Conservation (phyloP, 2,329 filamentous ascomycete genomes). For the Apiospora saccharicola region DNA sequence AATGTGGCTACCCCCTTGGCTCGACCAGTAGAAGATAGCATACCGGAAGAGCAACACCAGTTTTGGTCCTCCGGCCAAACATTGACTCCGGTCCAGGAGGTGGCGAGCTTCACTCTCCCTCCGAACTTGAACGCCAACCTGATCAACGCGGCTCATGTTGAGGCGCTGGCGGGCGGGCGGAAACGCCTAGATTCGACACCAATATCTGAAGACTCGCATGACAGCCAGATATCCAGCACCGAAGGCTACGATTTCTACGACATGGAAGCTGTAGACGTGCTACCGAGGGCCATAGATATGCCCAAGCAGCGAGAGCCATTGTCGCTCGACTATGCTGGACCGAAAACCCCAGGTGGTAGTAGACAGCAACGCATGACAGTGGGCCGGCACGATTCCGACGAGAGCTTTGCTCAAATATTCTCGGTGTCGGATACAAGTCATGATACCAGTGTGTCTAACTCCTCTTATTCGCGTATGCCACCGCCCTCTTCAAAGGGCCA, state of each 20-base stretch:
- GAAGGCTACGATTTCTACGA: constrained; percentile 74
- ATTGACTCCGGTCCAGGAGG: constrained; percentile 58
- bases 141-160: background rate
- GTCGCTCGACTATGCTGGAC: constrained; percentile 45
- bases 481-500: background rate
- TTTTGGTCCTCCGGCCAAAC: constrained; percentile 44
- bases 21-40: constrained; percentile 54
- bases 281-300: constrained; percentile 61
- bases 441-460: background rate
- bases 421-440: constrained; percentile 56
- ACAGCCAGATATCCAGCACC: constrained; percentile 59
- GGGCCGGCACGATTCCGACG: constrained; percentile 62
- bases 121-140: constrained; percentile 49
- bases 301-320: constrained; percentile 51
- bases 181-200: constrained; percentile 59
- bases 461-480: constrained; percentile 29
- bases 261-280: constrained; percentile 53
- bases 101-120: constrained; percentile 58
- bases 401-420: constrained; percentile 66
- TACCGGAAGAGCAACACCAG: constrained; percentile 34
- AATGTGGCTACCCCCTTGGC: constrained; percentile 68
- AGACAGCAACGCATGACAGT: constrained; percentile 36
- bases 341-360: constrained; percentile 42
- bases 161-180: constrained; percentile 46
- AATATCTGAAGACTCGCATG: constrained; percentile 58